Evolutionary conservation across 2,329 filamentous ascomycete species (phyloP).

Genomic region (Fusarium odoratissimum): DNA sequence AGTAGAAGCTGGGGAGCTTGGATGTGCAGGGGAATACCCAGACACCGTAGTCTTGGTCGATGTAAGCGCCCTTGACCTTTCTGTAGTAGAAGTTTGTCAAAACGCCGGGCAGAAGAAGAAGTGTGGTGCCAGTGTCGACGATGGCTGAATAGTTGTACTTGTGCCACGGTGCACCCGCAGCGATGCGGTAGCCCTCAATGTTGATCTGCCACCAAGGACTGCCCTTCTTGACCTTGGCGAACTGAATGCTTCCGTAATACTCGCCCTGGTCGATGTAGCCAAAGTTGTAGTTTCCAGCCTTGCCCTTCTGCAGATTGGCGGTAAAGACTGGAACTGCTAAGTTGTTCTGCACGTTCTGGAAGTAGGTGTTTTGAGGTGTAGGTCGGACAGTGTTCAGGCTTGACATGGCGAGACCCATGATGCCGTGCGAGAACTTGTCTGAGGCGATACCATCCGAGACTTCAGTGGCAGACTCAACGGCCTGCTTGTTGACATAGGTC

Average conservation of each 20-base stretch:
- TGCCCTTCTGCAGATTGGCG: constrained; percentile 48
- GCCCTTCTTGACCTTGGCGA: constrained; percentile 61
- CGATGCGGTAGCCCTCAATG: constrained; percentile 66
- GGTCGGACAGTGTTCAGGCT: constrained; percentile 51
- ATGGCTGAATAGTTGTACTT: constrained; percentile 62
- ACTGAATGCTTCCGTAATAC: constrained; percentile 69
- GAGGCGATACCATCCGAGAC: constrained; percentile 61
- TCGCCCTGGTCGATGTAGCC: constrained; percentile 65
- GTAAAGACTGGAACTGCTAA: constrained; percentile 53
- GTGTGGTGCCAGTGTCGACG: constrained; percentile 77
- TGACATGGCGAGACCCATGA: constrained; percentile 51
- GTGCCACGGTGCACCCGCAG: constrained; percentile 42
- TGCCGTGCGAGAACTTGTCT: constrained; percentile 51
- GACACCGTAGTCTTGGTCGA: constrained; percentile 61
- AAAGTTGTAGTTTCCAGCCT: constrained; percentile 55
- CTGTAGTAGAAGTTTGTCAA: constrained; percentile 70
- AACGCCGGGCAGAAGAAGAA: constrained; percentile 67
- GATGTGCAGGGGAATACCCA: constrained; percentile 69
- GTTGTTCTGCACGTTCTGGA: constrained; percentile 50
- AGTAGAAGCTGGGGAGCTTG: constrained; percentile 57
- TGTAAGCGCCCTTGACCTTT: constrained; percentile 62
- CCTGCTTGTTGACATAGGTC: constrained; percentile 69
- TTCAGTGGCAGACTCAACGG: constrained; percentile 71
- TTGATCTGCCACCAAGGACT: constrained; percentile 73
- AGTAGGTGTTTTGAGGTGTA: constrained; percentile 48